Conservation (phyloP, 306 rosid genomes). For the Medicago lupulina region DNA sequence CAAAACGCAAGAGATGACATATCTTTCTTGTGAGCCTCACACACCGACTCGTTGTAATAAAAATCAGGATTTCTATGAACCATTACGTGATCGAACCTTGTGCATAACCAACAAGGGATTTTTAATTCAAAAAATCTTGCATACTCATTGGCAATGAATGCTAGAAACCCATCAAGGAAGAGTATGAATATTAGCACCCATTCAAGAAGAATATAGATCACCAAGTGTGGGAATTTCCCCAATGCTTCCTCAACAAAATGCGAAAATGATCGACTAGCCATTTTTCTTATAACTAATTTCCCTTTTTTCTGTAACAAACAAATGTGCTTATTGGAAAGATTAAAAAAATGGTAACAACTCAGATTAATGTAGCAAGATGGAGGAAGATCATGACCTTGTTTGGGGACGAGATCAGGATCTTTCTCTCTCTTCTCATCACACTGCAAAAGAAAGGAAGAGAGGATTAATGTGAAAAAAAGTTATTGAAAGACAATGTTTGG, state of each 20-base stretch:
- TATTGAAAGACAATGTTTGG: constrained; percentile 29
- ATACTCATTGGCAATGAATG: constrained; percentile 71
- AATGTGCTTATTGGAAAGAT: background rate
- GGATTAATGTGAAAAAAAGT: constrained; percentile 4
- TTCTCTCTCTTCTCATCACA: constrained; percentile 33
- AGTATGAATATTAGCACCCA: constrained; percentile 75
- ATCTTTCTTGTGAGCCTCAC: constrained; percentile 79
- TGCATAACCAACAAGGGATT: constrained; percentile 80
- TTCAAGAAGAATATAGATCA: constrained; percentile 75
- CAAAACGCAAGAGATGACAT: constrained; percentile 82
- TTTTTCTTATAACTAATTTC: constrained; percentile 3
- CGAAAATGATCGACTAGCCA: constrained; percentile 60
- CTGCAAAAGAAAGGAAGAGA: constrained; percentile 32
- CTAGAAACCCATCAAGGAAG: constrained; percentile 73
- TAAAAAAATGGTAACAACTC: background rate
- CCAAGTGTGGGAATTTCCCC: constrained; percentile 71
- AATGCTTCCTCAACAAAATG: constrained; percentile 61
- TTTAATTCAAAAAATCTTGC: constrained; percentile 75
- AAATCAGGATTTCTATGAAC: constrained; percentile 58
- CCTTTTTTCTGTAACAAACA: background rate
- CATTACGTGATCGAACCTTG: constrained; percentile 71
- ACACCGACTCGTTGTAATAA: constrained; percentile 74
- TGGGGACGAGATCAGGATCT: constrained; percentile 66
- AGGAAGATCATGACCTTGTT: constrained; percentile 75
- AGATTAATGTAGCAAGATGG: constrained; percentile 42